phyloP scores from a whole-genome alignment of 2,329 filamentous ascomycete genomes.

The Tolypocladium paradoxum region DNA sequence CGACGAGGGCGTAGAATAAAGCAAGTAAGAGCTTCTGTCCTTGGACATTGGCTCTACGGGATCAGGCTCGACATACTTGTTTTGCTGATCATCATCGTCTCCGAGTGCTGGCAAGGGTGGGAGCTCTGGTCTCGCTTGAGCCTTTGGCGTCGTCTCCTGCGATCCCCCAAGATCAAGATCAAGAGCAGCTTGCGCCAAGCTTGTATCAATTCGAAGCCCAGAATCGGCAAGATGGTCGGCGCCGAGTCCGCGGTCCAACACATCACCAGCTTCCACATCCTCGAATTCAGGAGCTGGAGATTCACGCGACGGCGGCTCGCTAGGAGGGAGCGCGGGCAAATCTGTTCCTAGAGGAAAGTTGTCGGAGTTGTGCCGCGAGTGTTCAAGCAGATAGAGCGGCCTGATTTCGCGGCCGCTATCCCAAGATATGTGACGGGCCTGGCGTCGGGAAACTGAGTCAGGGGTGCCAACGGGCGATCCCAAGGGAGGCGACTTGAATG shows the following conservation, averaged over 20 bases:
- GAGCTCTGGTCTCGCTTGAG: conserved; percentile 27
- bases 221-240: conserved; percentile 9
- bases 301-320: conserved; percentile 23
- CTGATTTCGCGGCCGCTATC: conserved; percentile 60
- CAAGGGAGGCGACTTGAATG: conserved; percentile 27
- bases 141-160: conserved; percentile 58
- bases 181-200: conserved; percentile 16
- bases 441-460: conserved; percentile 25
- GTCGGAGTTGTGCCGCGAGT: conserved; percentile 28
- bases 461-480: conserved; percentile 20
- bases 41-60: conserved; percentile 30
- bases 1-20: conserved; percentile 26
- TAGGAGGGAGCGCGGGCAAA: conserved; percentile 40
- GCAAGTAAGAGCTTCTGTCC: conserved; percentile 30
- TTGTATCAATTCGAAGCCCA: conserved; percentile 31
- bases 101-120: conserved; percentile 9
- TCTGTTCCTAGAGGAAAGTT: conserved; percentile 19
- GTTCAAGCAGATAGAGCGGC: conserved; percentile 74
- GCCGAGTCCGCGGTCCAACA: conserved; percentile 13
- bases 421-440: conserved; percentile 47
- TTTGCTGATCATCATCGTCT: conserved; percentile 2
- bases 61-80: conserved; percentile 23
- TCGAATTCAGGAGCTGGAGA: conserved; percentile 22
- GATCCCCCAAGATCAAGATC: conserved; percentile 45
- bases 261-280: conserved; percentile 15